Percentiles rank a stretch among this genome's conserved stretches.
Conservation (phyloP, 352 stramenopile species). For the Phytophthora syringae region DNA sequence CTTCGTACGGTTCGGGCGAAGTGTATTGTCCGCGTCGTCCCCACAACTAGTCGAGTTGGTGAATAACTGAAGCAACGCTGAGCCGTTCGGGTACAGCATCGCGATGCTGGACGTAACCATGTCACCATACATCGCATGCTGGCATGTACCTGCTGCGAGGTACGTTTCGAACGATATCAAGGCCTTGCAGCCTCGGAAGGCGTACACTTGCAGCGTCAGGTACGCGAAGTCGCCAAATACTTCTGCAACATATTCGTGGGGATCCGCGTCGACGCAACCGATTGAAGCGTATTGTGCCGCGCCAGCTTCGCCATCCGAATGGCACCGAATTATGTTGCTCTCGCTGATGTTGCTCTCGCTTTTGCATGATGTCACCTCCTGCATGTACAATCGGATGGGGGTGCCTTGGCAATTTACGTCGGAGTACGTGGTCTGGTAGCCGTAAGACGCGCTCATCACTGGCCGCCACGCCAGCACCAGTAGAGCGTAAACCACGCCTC, state of each 20-base stretch:
- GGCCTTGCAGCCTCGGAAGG: neutral
- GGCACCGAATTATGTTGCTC: neutral
- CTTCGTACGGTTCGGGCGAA: neutral
- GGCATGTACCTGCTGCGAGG: conserved; percentile 16
- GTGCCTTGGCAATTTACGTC: conserved; percentile 13
- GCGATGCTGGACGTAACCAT: neutral
- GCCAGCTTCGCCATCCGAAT: too few species aligned
- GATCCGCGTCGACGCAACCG: too few species aligned
- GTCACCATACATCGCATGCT: neutral
- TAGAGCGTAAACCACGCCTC: neutral
- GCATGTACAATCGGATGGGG: conserved; percentile 4
- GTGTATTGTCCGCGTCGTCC: neutral
- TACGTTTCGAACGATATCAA: too few species aligned
- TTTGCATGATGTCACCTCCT: too few species aligned
- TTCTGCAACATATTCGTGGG: too few species aligned
- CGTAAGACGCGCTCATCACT: too few species aligned
- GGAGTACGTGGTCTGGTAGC: conserved; percentile 7
- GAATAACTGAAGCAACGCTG: conserved; percentile 7
- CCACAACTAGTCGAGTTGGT: neutral
- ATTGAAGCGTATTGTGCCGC: too few species aligned
- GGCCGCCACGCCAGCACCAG: neutral
- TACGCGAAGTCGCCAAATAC: conserved; percentile 12
- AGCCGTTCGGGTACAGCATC: conserved; percentile 1
- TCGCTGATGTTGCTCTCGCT: too few species aligned
- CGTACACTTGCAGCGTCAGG: conserved; percentile 2